Evolutionary conservation across 768 basidiomycete species (phyloP).

Genomic region (Coprinopsis cinerea): DNA sequence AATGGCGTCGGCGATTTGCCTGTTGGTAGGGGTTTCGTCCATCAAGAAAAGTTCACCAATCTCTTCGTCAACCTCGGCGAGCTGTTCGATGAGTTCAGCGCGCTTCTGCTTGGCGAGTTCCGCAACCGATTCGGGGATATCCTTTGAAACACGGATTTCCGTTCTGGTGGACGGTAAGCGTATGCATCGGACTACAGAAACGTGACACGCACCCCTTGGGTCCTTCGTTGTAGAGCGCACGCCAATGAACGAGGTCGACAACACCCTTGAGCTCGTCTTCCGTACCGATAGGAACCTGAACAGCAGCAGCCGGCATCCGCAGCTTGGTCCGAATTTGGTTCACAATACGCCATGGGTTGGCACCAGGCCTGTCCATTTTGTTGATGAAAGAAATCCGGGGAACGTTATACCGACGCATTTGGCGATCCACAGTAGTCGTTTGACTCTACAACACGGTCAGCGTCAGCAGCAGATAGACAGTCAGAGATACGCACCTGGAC

Average conservation of each 20-base stretch:
- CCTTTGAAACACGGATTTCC: constrained; percentile 74
- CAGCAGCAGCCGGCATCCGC: constrained; percentile 87
- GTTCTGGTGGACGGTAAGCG: constrained; percentile 38
- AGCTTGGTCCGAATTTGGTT: constrained; percentile 89
- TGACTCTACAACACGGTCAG: constrained; percentile 59
- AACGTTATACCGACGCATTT: constrained; percentile 96
- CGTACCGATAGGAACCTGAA: constrained; percentile 90
- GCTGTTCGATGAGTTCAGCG: constrained; percentile 85
- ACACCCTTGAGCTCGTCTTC: constrained; percentile 88
- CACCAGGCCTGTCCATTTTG: constrained; percentile 98
- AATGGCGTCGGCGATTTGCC: constrained; percentile 77
- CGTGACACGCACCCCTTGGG: constrained; percentile 73
- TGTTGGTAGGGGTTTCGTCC: constrained; percentile 69
- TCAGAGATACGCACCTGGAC: constrained; percentile 59
- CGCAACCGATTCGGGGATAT: constrained; percentile 74
- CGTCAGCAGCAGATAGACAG: not conserved
- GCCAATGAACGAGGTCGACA: constrained; percentile 92
- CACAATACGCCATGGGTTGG: constrained; percentile 95
- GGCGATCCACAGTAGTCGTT: constrained; percentile 97
- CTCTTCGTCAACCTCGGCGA: constrained; percentile 94
- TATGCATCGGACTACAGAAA: constrained; percentile 1
- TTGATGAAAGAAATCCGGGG: constrained; percentile 96
- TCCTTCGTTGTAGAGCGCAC: constrained; percentile 91
- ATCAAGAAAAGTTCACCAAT: constrained; percentile 89
- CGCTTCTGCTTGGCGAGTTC: constrained; percentile 81